A percentile compares a stretch with the other conserved stretches of the same genome.
Evolutionary conservation across 2,329 filamentous ascomycete genomes (phyloP).

Genomic region (Aureobasidium musti): DNA sequence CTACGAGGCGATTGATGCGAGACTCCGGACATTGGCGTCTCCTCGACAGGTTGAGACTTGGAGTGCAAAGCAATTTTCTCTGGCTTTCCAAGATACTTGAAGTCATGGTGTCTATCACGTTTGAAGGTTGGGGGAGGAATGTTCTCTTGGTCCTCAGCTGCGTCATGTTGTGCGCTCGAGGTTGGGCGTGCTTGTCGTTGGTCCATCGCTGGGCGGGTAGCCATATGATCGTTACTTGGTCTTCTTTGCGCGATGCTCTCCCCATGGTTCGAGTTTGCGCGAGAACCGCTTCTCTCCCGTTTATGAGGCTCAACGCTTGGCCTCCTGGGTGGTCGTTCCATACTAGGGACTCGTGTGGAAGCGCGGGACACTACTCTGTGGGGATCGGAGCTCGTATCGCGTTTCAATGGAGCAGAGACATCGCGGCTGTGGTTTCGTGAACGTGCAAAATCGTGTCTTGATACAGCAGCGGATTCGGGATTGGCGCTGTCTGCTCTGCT

Average conservation of each 20-base stretch:
- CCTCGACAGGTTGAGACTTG: constrained; percentile 46
- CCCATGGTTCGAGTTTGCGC: not conserved
- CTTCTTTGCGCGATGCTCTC: not conserved
- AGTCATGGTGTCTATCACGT: constrained; percentile 58
- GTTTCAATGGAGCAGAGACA: constrained; percentile 35
- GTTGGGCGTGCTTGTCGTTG: constrained; percentile 53
- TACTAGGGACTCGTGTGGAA: constrained; percentile 39
- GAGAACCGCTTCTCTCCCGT: constrained; percentile 22
- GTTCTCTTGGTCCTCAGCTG: constrained; percentile 80
- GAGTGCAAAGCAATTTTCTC: constrained; percentile 56
- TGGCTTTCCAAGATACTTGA: constrained; percentile 58
- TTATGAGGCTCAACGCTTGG: constrained; percentile 34
- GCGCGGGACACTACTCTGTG: constrained; percentile 38
- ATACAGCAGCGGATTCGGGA: constrained; percentile 37
- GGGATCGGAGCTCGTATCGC: constrained; percentile 34
- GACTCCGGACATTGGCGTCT: constrained; percentile 44
- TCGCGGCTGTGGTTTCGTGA: constrained; percentile 35
- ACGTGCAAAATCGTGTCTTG: constrained; percentile 42
- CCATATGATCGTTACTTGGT: constrained; percentile 36
- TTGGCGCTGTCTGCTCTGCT: constrained; percentile 40
- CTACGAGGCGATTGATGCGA: constrained; percentile 43
- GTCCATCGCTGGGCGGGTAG: constrained; percentile 35
- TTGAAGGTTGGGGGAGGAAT: constrained; percentile 71
- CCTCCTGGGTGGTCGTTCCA: constrained; percentile 36
- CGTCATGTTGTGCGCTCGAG: constrained; percentile 58